Conservation (phyloP, 305 asterid species). For the Solanum chacoense region DNA sequence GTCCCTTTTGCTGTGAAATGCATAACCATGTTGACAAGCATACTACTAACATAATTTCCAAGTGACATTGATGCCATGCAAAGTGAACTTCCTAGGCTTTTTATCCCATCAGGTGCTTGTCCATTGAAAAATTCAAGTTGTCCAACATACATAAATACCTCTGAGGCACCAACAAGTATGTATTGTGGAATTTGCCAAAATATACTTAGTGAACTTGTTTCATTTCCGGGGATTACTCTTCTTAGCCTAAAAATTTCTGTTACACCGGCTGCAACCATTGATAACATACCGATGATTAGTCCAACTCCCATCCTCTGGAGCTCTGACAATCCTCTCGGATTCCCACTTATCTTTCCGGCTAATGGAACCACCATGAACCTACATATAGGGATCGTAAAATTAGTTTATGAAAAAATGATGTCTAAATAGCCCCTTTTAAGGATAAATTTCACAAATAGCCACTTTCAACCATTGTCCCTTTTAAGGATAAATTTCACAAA, state of each 20-base stretch:
- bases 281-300: slow-evolving; percentile 47
- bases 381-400: neutral
- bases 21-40: slow-evolving; percentile 61
- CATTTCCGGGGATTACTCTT: slow-evolving; percentile 16
- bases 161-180: slow-evolving; percentile 65
- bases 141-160: slow-evolving; percentile 73
- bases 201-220: slow-evolving; percentile 35
- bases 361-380: slow-evolving; percentile 39
- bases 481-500: too few relatives aligned
- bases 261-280: slow-evolving; percentile 57
- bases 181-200: slow-evolving; percentile 77
- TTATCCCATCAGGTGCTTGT: slow-evolving; percentile 73
- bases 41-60: slow-evolving; percentile 63
- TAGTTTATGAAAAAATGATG: neutral
- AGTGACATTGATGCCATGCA: slow-evolving; percentile 79
- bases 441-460: too few relatives aligned
- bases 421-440: neutral
- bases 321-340: slow-evolving; percentile 59
- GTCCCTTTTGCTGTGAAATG: slow-evolving; percentile 27
- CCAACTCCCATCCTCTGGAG: slow-evolving; percentile 80
- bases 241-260: slow-evolving; percentile 40
- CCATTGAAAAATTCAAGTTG: slow-evolving; percentile 65
- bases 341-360: slow-evolving; percentile 28
- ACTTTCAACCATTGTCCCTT: neutral
- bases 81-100: slow-evolving; percentile 67